phyloP scores from a whole-genome alignment of 495 filamentous ascomycete species.

The Penicillium arizonense region DNA sequence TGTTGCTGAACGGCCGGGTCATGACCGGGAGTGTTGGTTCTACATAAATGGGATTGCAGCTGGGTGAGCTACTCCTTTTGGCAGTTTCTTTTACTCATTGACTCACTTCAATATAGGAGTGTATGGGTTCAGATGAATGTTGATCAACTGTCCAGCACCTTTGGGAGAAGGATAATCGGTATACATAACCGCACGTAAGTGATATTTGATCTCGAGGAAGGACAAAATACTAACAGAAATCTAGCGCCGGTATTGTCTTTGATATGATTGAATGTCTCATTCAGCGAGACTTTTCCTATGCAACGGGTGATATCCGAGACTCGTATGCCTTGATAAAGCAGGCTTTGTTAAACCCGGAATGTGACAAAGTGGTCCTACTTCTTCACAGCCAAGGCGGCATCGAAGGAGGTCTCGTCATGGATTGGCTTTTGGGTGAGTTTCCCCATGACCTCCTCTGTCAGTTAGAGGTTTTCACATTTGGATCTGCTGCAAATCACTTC shows the following conservation, averaged over 20 bases:
- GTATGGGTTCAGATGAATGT: conserved; percentile 63
- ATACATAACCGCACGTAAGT: conserved; percentile 76
- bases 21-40: conserved; percentile 37
- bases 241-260: conserved; percentile 59
- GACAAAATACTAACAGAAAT: background rate
- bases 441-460: conserved; percentile 63
- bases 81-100: background rate
- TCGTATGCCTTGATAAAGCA: conserved; percentile 32
- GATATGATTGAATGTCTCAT: conserved; percentile 76
- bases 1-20: conserved; percentile 13
- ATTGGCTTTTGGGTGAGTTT: conserved; percentile 77
- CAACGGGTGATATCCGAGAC: conserved; percentile 64
- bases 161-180: conserved; percentile 71
- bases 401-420: conserved; percentile 68
- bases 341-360: conserved; percentile 37
- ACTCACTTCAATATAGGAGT: conserved; percentile 15
- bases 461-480: conserved; percentile 85
- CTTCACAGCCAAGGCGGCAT: conserved; percentile 84
- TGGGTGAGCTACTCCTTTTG: conserved; percentile 21
- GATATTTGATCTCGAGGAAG: background rate
- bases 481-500: conserved; percentile 82
- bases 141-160: conserved; percentile 69
- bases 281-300: conserved; percentile 72
- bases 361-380: conserved; percentile 73
- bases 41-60: conserved; percentile 39